Base-by-base conservation (phyloP, 371 early-diverging fungal genomes). In the Capniomyces stellatus region DNA sequence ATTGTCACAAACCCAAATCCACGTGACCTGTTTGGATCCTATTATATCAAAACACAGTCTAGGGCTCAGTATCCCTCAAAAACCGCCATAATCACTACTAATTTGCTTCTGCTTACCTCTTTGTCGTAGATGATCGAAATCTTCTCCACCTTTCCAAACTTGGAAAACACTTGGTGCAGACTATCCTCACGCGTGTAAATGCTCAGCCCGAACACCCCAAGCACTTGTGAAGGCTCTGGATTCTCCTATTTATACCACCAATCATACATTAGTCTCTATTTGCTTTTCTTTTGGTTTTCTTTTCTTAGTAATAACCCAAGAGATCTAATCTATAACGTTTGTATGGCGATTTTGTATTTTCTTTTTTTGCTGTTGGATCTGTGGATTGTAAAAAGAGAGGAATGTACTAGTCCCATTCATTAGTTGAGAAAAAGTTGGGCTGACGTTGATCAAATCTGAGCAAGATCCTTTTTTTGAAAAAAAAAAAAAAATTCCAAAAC, bases 1-100 rank as follows among this genome's bases (percentile, higher is more conserved):
- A 71, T 80, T 53, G 76, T 77, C 47, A 85, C 84, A 58, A 86
- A 86, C 4, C 85, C 87, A 68, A 83, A 84, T 8, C 85, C 83
- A 62, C 82, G 78, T 35, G 52, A 52, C 15, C 43, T 2, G 18
- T 35, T 52, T 21, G 25, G 21, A 42, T 43, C 52, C 30, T 44
- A 29, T 25, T 51, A 22, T n/a, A 39, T 25, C 6, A 4, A 44
- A n/a, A 8, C 25, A 12, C 6, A 8, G 25, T n/a, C n/a, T n/a
- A n/a, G n/a, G n/a, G n/a, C n/a, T n/a, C n/a, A n/a, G n/a, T n/a
- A n/a, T n/a, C 4, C 4, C 6, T 6, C 6, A 22, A 8, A 44
- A 4, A 44, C 22, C 21, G 4, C 12, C 12, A 8, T 6, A 39
- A 51, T 25, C 22, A 51, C 25, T 12, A 22, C 12, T 12, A 51